Evolutionary conservation across 2,329 filamentous ascomycete genomes (phyloP).

Genomic region (Cladosporium sp.): DNA sequence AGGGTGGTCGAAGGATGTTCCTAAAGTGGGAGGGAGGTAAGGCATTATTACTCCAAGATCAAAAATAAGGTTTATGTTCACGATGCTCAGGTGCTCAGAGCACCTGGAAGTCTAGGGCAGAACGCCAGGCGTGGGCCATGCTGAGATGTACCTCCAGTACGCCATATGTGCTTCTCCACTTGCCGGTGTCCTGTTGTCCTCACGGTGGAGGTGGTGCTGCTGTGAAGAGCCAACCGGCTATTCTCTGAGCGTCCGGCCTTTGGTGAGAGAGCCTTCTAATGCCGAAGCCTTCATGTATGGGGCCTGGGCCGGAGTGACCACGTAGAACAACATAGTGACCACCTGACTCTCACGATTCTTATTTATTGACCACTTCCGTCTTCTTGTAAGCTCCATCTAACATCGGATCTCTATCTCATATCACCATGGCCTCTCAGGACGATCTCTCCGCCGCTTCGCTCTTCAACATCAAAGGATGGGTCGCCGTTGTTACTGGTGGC

Average conservation of each 20-base stretch:
- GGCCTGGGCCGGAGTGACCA: background rate
- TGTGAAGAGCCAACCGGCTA: slow-evolving; percentile 5
- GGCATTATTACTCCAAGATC: no score
- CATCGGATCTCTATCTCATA: background rate
- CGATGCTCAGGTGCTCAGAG: background rate
- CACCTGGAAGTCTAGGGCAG: background rate
- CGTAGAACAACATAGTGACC: background rate
- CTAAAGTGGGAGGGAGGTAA: no score
- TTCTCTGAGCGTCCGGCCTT: slow-evolving; percentile 1
- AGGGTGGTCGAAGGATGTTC: no score
- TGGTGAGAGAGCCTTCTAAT: background rate
- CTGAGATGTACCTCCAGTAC: background rate
- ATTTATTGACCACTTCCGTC: background rate
- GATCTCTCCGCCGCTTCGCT: slow-evolving; percentile 25
- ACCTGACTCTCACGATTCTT: background rate
- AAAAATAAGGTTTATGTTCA: no score
- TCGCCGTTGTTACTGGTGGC: slow-evolving; percentile 44
- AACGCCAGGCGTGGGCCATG: background rate
- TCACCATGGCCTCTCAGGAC: slow-evolving; percentile 8
- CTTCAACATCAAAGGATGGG: slow-evolving; percentile 38
- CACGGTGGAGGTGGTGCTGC: background rate
- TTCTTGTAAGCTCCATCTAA: background rate
- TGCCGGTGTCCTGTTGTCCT: slow-evolving; percentile 1
- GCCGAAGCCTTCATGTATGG: background rate
- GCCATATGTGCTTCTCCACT: background rate